Evolutionary conservation across 768 basidiomycete species (phyloP).

Genomic region (Trametes cinnabarina): DNA sequence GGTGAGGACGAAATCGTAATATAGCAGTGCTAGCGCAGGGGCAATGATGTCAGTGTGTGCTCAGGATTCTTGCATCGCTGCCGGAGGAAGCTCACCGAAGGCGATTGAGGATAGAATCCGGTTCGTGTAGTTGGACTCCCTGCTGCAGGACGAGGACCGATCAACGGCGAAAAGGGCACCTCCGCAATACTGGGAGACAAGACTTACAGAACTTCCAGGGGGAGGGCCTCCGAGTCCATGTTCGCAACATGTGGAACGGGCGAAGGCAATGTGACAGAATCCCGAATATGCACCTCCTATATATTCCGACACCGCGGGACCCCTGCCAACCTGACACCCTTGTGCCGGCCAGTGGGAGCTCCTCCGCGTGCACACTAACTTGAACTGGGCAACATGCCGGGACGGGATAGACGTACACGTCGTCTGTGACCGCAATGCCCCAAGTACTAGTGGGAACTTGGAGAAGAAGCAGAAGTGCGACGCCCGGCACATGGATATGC

Average conservation of each 20-base stretch:
- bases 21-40: neutral
- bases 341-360: too few species aligned
- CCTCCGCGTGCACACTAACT: too few species aligned
- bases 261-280: too few species aligned
- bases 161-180: neutral
- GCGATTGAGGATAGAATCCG: neutral
- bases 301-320: too few species aligned
- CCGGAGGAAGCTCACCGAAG: neutral
- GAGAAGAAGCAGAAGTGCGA: neutral
- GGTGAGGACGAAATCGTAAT: slow-evolving; percentile 6
- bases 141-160: neutral
- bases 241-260: too few species aligned
- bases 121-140: neutral
- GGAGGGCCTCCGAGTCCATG: neutral
- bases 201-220: neutral
- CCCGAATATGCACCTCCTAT: too few species aligned
- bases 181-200: neutral
- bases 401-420: neutral
- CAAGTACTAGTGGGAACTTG: neutral
- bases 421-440: neutral
- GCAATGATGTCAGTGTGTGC: neutral
- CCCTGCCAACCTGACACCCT: too few species aligned
- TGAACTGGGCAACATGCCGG: too few species aligned
- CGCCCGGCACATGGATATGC: neutral
- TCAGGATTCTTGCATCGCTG: neutral